A percentile compares a stretch with the other conserved stretches of the same genome.
Evolutionary conservation across 2,329 filamentous ascomycete species (phyloP).

Genomic region (Bipolaris gigantea): DNA sequence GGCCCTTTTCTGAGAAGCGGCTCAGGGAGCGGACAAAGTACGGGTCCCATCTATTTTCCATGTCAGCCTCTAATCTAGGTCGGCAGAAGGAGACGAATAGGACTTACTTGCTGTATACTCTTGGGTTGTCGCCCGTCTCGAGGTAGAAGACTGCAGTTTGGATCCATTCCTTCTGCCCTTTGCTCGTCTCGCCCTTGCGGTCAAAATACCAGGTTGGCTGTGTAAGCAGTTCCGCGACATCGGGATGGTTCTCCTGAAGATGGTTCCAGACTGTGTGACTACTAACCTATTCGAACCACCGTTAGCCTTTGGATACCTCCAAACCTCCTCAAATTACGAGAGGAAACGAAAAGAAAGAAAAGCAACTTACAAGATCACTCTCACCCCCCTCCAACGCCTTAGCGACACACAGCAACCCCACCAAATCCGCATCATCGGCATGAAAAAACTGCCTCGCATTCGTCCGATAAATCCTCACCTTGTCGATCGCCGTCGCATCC

Average conservation of each 20-base stretch:
- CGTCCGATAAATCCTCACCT: conserved; percentile 87
- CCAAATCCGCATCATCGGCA: conserved; percentile 78
- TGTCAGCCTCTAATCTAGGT: conserved; percentile 9
- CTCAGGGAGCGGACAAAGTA: conserved; percentile 79
- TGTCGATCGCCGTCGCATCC: conserved; percentile 78
- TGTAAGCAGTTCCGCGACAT: conserved; percentile 74
- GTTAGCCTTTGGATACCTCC: neutral
- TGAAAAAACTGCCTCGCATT: conserved; percentile 86
- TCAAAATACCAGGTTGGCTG: conserved; percentile 90
- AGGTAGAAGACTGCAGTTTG: conserved; percentile 73
- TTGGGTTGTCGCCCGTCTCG: conserved; percentile 65
- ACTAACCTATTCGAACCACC: conserved; percentile 44
- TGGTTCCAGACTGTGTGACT: conserved; percentile 81
- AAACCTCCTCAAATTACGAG: neutral
- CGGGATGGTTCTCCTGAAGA: conserved; percentile 72
- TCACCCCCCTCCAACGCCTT: conserved; percentile 80
- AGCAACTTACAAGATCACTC: conserved; percentile 68
- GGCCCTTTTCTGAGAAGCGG: conserved; percentile 71
- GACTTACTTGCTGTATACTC: conserved; percentile 72
- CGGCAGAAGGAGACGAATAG: neutral
- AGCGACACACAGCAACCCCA: conserved; percentile 79
- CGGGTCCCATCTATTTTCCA: conserved; percentile 67
- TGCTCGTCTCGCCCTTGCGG: conserved; percentile 79
- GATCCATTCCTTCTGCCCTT: conserved; percentile 75
- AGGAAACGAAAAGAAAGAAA: neutral